Base-by-base conservation (phyloP, 768 basidiomycete species). In the Porphyrellus cyaneotinctus region DNA sequence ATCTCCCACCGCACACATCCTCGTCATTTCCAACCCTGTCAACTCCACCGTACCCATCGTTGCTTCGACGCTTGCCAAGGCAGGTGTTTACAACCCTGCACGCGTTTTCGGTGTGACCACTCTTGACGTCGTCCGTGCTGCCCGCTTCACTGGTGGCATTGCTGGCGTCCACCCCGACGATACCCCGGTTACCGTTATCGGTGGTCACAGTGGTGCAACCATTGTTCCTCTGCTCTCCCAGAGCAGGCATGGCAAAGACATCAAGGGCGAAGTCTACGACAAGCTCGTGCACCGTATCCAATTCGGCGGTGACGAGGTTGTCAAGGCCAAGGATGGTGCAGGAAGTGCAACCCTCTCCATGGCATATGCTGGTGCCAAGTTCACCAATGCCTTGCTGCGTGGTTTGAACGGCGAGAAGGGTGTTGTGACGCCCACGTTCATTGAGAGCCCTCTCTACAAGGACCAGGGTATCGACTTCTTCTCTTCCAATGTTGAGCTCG, bases 11-110 rank as follows among this genome's bases (percentile, higher is more conserved):
- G 97, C 97, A n/a, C 85, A 90, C 74, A 80, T 98, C 66, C 84
- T 93, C 61, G 86, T 98, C 74, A 99, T 99, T 74, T 95, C 95
- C 63, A 99, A 99, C 85, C 95, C 95, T 49, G 95, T 97, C 79
- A 93, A 91, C 80, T 91, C 88, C 47, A 97, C 97, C 57, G 97
- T 98, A 54, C 95, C 97, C 64, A 97, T 99, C 63, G 94, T 97
- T 61, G 93, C 94, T 41, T 81, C 85, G 60, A 88, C 89, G 53
- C 86, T 97, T 70, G 83, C 89, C 75, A 90, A 93, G 71, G 88
- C 88, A 13, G 94, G 94, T 56, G 90, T 90, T 54, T 97, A 88
- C 75, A 84, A 99, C 78, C 91, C 93, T 50, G 75, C 76, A 54
- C 88, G 81, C 61, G 71, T 98, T 64, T 98, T 97, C 71, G 97